A percentile compares a stretch with the other conserved stretches of the same genome.
Conservation (phyloP, 805 yeast species). For the Cyberlindnera samutprakarnensis region DNA sequence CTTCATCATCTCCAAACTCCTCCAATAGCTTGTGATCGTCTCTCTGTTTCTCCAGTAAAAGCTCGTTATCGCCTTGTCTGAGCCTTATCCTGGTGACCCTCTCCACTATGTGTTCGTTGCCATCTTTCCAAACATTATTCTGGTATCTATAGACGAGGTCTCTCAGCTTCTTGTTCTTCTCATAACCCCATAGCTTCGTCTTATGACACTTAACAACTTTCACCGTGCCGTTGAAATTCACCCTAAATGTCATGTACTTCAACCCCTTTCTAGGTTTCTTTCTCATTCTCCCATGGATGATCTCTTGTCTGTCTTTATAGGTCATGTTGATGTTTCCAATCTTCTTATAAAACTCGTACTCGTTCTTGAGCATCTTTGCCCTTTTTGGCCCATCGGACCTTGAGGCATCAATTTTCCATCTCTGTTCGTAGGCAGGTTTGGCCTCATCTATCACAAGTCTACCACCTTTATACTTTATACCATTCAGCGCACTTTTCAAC, state of each 20-base stretch:
- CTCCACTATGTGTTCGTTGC: constrained; percentile 74
- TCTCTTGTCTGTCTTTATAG: constrained; percentile 36
- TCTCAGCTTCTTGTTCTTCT: constrained; percentile 51
- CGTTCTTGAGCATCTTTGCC: constrained; percentile 30
- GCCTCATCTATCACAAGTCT: constrained; percentile 58
- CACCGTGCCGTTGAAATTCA: constrained; percentile 48
- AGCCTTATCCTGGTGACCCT: constrained; percentile 24
- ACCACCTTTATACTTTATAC: constrained; percentile 70
- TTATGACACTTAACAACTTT: constrained; percentile 56
- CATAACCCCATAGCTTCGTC: constrained; percentile 87
- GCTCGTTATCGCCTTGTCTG: constrained; percentile 12
- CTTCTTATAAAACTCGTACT: constrained; percentile 31
- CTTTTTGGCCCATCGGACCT: constrained; percentile 21
- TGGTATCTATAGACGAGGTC: constrained; percentile 59
- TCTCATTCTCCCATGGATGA: constrained; percentile 56
- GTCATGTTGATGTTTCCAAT: constrained; percentile 28
- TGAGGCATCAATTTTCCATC: constrained; percentile 41
- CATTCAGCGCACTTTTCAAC: constrained; percentile 54
- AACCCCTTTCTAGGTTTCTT: constrained; percentile 43
- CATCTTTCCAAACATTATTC: constrained; percentile 73
- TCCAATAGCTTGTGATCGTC: constrained; percentile 12
- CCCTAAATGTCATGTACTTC: constrained; percentile 54
- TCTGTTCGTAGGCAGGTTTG: constrained; percentile 40
- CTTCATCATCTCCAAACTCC: constrained; percentile 28
- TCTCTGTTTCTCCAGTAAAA: constrained; percentile 8